A percentile compares a stretch with the other conserved stretches of the same genome.
Evolutionary conservation across 2,329 filamentous ascomycete genomes (phyloP).

Genomic region (Talaromyces sp.): DNA sequence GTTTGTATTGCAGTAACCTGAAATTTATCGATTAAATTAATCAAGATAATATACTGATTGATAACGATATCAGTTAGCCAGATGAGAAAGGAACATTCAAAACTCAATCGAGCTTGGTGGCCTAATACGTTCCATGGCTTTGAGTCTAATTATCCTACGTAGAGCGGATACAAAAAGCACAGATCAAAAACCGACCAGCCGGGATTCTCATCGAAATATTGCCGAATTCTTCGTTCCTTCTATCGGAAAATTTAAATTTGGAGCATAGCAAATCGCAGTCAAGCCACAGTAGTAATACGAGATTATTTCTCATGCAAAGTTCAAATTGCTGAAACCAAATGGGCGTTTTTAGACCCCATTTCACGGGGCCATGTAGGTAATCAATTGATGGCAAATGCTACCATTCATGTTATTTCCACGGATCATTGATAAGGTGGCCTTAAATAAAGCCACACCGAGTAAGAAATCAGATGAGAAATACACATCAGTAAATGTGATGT

Average conservation of each 20-base stretch:
- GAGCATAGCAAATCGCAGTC: neutral
- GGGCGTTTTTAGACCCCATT: neutral
- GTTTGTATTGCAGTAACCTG: no score
- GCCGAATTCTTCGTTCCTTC: neutral
- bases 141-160: no score
- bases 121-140: no score
- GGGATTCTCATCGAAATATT: neutral
- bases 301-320: no score
- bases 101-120: no score
- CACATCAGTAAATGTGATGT: no score
- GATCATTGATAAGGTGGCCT: no score
- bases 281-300: neutral
- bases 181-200: neutral
- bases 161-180: neutral
- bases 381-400: neutral
- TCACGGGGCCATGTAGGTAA: neutral
- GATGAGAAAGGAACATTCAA: no score
- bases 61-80: no score
- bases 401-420: neutral
- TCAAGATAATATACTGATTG: no score
- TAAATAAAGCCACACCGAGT: neutral
- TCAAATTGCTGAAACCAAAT: neutral
- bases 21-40: no score
- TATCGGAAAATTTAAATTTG: neutral
- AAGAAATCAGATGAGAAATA: neutral